Evolutionary conservation across 371 early-diverging fungal genomes (phyloP), one percentile per base, ranked within the genome.

Genomic region (Lichtheimia ornata): DNA sequence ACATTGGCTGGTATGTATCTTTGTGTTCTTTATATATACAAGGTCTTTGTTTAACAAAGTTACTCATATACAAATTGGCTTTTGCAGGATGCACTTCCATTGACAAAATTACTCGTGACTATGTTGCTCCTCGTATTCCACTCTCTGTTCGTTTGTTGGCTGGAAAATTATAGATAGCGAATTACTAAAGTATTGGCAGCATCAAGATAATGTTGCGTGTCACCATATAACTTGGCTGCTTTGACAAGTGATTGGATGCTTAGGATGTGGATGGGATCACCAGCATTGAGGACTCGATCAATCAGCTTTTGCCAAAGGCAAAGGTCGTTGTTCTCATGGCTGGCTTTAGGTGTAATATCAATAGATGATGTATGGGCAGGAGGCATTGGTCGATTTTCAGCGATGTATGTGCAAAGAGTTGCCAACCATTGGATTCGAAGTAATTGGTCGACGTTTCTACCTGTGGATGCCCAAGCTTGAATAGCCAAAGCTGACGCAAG

Each of bases 401-500:
- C 70, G 20, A 78, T 56, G 69, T 59, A 78, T 0, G 73, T 69
- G 35, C 73, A 71, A 7, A 78, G 35, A 4, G 59, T 73, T 18
- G 67, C 59, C 25, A 74, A 49, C 40, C 68, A 74, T 35, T 67
- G 71, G 11, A 73, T 43, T 42, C 66, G 45, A 14, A 69, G 50
- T 40, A 71, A 63, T 56, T 25, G 66, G 18, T 28, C 20, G 22
- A 28, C 28, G 13, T 42, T 27, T 28, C 35, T 58, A 6, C 50
- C 25, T 35, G 35, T 35, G 11, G 35, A 35, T 11, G 59, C 49
- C 9, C 64, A 40, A 18, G 58, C 50, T 28, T 69, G 64, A 4
- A 76, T 68, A n/a, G 76, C 76, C 22, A 76, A 51, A n/a, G 62
- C 71, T 12, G 76, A 62, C 3, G 62, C 69, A 5, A 76, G 65